Percentiles rank a stretch among this genome's conserved stretches.
phyloP scores from a whole-genome alignment of 2,329 filamentous ascomycete species.

The Coniella vitis region DNA sequence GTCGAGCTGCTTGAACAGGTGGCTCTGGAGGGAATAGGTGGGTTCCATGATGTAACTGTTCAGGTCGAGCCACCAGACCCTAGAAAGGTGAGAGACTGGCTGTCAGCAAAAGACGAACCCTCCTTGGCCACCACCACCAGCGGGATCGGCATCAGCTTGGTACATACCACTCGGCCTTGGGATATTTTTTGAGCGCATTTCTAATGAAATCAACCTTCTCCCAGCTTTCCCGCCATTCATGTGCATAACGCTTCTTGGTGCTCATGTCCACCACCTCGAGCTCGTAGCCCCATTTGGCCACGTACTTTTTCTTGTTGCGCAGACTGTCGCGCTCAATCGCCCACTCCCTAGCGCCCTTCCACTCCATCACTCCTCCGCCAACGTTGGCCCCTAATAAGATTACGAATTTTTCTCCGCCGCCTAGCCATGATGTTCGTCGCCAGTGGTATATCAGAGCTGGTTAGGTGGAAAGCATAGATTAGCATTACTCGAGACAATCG shows the following conservation, averaged over 20 bases:
- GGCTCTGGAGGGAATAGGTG: slow-evolving; percentile 77
- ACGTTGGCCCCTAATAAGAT: slow-evolving; percentile 90
- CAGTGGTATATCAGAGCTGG: slow-evolving; percentile 55
- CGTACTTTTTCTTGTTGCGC: slow-evolving; percentile 89
- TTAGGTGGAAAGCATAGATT: too few species aligned
- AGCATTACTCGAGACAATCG: too few species aligned
- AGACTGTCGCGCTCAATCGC: slow-evolving; percentile 95
- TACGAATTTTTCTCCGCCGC: slow-evolving; percentile 85
- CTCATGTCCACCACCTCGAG: slow-evolving; percentile 97
- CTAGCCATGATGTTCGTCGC: slow-evolving; percentile 65
- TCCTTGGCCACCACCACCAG: too few species aligned
- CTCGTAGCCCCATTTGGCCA: slow-evolving; percentile 83
- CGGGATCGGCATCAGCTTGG: too few species aligned
- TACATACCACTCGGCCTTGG: slow-evolving; percentile 86
- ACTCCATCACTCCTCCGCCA: slow-evolving; percentile 96
- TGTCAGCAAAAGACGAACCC: background rate
- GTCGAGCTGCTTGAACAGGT: slow-evolving; percentile 78
- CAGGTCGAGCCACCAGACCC: slow-evolving; percentile 99
- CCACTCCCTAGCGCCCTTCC: slow-evolving; percentile 97
- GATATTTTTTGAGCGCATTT: slow-evolving; percentile 85
- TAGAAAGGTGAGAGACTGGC: slow-evolving; percentile 29
- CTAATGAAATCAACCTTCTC: slow-evolving; percentile 96
- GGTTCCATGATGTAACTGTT: slow-evolving; percentile 99
- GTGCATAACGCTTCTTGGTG: slow-evolving; percentile 95
- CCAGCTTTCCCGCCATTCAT: slow-evolving; percentile 99